Conservation (phyloP, 495 filamentous ascomycete genomes). For the Neurospora sp. region DNA sequence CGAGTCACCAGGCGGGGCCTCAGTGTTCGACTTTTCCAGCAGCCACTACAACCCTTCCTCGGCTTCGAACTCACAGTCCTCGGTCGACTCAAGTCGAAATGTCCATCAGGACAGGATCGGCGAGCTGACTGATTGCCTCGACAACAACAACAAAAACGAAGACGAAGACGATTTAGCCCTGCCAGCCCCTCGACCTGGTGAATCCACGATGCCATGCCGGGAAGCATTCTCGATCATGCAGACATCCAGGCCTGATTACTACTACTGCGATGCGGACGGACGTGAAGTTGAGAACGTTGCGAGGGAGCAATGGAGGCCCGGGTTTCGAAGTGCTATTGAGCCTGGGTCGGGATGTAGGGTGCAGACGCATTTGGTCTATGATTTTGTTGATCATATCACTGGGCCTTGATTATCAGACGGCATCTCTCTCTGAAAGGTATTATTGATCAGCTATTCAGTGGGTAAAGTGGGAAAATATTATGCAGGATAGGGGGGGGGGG, state of each 20-base stretch:
- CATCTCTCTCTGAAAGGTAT: not conserved
- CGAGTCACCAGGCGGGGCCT: not conserved
- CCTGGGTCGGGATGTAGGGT: conserved; percentile 16
- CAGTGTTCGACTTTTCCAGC: not conserved
- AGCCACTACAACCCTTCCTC: not conserved
- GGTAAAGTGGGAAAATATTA: too few relatives aligned
- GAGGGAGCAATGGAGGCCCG: conserved; percentile 12
- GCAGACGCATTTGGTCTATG: conserved; percentile 19
- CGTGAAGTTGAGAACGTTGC: not conserved
- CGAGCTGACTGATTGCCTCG: not conserved
- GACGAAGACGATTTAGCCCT: conserved; percentile 4
- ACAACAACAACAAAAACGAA: not conserved
- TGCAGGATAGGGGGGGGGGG: too few relatives aligned
- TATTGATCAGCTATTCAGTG: not conserved
- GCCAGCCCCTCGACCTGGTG: conserved; percentile 9
- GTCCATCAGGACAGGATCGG: not conserved
- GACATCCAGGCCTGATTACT: conserved; percentile 6
- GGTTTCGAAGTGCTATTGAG: conserved; percentile 11
- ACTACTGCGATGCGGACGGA: conserved; percentile 3
- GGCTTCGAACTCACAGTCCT: not conserved
- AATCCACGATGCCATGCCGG: conserved; percentile 20
- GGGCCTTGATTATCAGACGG: not conserved
- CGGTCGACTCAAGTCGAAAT: not conserved
- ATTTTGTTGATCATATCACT: conserved; percentile 11
- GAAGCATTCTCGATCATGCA: conserved; percentile 12